These are phyloP conservation scores for Hypoxylon sp. DNA, from an alignment of 2,329 filamentous ascomycete genomes.

Conservation along the genomic window DNA sequence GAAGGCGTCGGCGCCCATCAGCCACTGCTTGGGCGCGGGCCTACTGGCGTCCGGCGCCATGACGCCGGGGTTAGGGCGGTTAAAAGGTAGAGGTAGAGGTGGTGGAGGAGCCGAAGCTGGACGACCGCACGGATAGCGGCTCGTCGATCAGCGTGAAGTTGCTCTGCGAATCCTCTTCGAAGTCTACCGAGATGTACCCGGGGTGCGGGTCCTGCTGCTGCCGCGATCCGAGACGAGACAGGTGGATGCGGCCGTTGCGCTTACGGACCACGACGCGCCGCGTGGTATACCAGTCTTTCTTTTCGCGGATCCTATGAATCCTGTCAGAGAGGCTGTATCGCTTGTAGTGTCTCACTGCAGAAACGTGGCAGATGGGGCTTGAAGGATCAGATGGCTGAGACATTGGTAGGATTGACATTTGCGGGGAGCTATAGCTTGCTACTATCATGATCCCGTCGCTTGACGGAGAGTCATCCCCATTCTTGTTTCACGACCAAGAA, in stretches of 20 bases:
- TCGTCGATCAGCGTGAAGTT: conserved; percentile 39
- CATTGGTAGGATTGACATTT: conserved; percentile 9
- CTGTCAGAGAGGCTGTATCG: conserved; percentile 19
- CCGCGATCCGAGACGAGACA: conserved; percentile 47
- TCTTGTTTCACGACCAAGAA: background rate
- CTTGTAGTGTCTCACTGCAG: background rate
- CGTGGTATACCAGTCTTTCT: conserved; percentile 52
- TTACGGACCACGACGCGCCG: conserved; percentile 51
- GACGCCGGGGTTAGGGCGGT: background rate
- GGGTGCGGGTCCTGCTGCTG: conserved; percentile 21
- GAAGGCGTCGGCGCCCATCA: conserved; percentile 62
- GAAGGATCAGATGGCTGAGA: conserved; percentile 18
- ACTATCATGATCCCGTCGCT: conserved; percentile 19
- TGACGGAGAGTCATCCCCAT: conserved; percentile 6
- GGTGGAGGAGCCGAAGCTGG: conserved; percentile 34
- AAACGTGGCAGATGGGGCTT: background rate
- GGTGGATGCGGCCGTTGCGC: conserved; percentile 50
- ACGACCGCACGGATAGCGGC: conserved; percentile 30
- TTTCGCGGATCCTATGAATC: conserved; percentile 48
- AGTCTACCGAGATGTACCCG: conserved; percentile 32
- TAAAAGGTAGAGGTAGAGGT: conserved; percentile 15
- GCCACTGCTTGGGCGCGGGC: conserved; percentile 55
- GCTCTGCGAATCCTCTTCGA: conserved; percentile 32
- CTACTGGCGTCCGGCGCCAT: conserved; percentile 37
- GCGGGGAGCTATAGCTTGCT: background rate